A percentile compares a stretch with the other conserved stretches of the same genome.
Evolutionary conservation across 129 eudicot species (phyloP).

Genomic region (Artemisia annua): DNA sequence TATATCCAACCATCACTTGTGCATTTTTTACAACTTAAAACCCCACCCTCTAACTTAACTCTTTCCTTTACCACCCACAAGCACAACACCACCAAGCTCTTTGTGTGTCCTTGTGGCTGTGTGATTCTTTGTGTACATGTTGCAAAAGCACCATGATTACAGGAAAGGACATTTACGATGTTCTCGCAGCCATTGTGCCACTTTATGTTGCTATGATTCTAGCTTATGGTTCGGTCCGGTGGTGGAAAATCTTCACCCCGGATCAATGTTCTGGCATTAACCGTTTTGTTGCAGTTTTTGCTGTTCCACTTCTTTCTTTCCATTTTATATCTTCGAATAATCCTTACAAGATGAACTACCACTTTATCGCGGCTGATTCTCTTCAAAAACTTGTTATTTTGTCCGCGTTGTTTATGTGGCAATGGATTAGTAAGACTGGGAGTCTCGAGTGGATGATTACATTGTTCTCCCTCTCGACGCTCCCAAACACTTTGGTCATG

Average conservation of each 20-base stretch:
- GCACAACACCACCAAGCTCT: neutral
- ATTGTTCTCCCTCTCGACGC: slow-evolving; percentile 80
- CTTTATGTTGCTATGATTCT: slow-evolving; percentile 88
- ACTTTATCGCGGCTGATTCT: slow-evolving; percentile 82
- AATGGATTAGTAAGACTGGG: slow-evolving; percentile 58
- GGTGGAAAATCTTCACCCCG: slow-evolving; percentile 99
- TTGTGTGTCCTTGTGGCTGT: slow-evolving; percentile 10
- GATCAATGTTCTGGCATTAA: slow-evolving; percentile 97
- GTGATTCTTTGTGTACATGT: slow-evolving; percentile 37
- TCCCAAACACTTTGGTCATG: slow-evolving; percentile 94
- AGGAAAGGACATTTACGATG: slow-evolving; percentile 89
- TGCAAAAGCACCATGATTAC: slow-evolving; percentile 64
- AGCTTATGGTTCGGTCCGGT: slow-evolving; percentile 89
- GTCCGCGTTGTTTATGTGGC: slow-evolving; percentile 71
- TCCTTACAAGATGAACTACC: slow-evolving; percentile 82
- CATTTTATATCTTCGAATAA: slow-evolving; percentile 88
- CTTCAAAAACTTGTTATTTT: slow-evolving; percentile 82
- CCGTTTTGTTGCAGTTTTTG: slow-evolving; percentile 92
- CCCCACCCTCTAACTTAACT: neutral
- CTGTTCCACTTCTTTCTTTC: slow-evolving; percentile 91
- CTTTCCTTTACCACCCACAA: slow-evolving; percentile 2
- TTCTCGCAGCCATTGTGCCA: slow-evolving; percentile 82
- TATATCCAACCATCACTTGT: slow-evolving; percentile 18
- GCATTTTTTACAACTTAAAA: slow-evolving; percentile 1
- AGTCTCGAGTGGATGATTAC: slow-evolving; percentile 93